These are phyloP conservation scores for Marsdenia floribunda DNA, from an alignment of 257 asterid species.

Conservation along the genomic window DNA sequence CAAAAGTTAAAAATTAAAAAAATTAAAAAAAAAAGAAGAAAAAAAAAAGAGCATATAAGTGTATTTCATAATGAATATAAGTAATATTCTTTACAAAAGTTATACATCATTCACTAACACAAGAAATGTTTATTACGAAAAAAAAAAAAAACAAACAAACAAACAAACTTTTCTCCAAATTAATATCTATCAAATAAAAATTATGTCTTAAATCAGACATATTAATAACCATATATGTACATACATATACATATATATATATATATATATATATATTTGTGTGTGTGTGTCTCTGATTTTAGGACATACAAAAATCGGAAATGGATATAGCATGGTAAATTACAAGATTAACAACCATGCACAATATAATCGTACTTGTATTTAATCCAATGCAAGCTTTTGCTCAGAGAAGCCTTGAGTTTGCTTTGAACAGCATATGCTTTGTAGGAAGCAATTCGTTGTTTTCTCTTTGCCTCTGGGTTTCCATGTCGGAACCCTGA, in stretches of 20 bases:
- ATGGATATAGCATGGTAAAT: not conserved
- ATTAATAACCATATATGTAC: not conserved
- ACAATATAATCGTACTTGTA: slow-evolving; percentile 29
- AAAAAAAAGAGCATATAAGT: too few species aligned
- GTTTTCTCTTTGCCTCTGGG: slow-evolving; percentile 30
- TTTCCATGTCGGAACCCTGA: slow-evolving; percentile 10
- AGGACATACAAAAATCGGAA: too few species aligned
- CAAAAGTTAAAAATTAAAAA: too few species aligned
- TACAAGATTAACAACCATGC: slow-evolving; percentile 23
- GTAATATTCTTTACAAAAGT: too few species aligned
- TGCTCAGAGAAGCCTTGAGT: slow-evolving; percentile 36
- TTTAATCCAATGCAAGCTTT: slow-evolving; percentile 43
- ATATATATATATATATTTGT: too few species aligned
- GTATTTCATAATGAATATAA: too few species aligned
- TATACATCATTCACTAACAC: too few species aligned
- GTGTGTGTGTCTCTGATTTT: too few species aligned
- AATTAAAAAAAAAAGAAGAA: too few species aligned
- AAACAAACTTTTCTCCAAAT: too few species aligned
- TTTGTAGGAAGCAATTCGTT: slow-evolving; percentile 35
- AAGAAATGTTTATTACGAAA: too few species aligned
- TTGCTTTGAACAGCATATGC: slow-evolving; percentile 33
- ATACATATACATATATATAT: too few species aligned
- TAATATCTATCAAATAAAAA: not conserved
- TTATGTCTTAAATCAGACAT: not conserved
- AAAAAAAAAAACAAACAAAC: not conserved